Base-by-base conservation (phyloP, 164 flowering plant species). In the Platanus orientalis region DNA sequence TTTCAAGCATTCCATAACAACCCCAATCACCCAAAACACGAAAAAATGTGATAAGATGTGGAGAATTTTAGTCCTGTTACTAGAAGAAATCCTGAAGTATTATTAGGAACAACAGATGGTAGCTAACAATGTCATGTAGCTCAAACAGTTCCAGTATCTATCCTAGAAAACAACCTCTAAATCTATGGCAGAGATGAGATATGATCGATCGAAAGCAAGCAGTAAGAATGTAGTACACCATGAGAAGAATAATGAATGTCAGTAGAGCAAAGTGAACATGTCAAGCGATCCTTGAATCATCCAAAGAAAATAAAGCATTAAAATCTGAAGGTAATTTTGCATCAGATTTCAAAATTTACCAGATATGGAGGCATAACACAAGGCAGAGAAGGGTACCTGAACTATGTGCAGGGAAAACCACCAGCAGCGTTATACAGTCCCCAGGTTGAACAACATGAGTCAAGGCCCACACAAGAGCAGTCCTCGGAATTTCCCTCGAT, bases 371-470 rank as follows among this genome's bases (percentile, higher is more conserved):
- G 12, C 13, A 7, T 36, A 17, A 45, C 19, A 45, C 19, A 5
- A 34, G 55, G 19, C 6, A 53, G 20, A 27, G 56, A 54, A 39
- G 42, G 9, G 19, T 74, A 92, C 99, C 97, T 40, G 99, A 80
- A 69, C 69, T 75, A 27, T 81, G 87, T 0, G 84, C 78, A 62
- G 97, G 92, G 27, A 89, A 83, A 21, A 95, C 94, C 26, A 95
- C 96, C 34, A 95, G 82, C 65, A 95, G 72, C 0, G 90, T 89
- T 36, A 92, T 88, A 77, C 90, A 92, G 56, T 86, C 96, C 29
- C 96, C 96, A 47, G 96, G 96, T 62, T 94, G 96, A 80, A 89
- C 97, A 76, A 94, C 96, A 79, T 94, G 97, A 70, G 92, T 91
- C 77, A 94, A 72, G 54, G 97, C 96, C 99, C 99, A 92, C 1